phyloP scores from a whole-genome alignment of 108 stramenopile genomes.

The Aurantiochytrium sp. region DNA sequence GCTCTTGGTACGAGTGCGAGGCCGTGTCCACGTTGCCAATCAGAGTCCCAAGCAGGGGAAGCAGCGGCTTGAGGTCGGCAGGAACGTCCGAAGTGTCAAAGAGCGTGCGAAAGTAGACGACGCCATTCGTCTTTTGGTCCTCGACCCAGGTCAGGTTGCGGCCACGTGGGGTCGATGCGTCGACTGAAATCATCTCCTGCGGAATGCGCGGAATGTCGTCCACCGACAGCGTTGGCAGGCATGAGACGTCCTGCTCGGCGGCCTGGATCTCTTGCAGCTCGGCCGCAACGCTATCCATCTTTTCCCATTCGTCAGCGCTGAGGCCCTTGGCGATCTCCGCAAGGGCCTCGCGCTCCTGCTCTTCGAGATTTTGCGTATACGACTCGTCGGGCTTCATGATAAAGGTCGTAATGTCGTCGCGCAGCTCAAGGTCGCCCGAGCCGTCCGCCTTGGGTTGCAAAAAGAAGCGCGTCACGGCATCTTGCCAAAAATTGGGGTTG shows the following conservation, averaged over 20 bases:
- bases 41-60: background rate
- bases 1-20: background rate
- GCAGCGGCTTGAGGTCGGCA: background rate
- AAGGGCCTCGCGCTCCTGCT: background rate
- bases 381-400: background rate
- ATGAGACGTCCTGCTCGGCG: background rate
- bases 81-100: background rate
- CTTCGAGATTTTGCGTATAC: background rate
- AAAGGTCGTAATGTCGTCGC: background rate
- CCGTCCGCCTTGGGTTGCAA: background rate
- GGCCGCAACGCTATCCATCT: background rate
- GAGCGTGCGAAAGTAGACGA: conserved; percentile 8
- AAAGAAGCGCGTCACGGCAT: background rate
- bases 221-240: background rate
- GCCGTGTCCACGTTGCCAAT: background rate
- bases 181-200: background rate
- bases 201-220: background rate
- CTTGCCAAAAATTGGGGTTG: background rate
- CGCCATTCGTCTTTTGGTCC: conserved; percentile 12
- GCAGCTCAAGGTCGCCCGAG: background rate
- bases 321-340: background rate
- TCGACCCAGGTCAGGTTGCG: background rate
- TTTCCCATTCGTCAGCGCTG: background rate
- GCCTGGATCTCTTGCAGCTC: background rate
- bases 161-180: background rate